Percentiles rank a stretch among this genome's conserved stretches.
Conservation (phyloP, 345 rosid species). For the Melastoma malabathricum region DNA sequence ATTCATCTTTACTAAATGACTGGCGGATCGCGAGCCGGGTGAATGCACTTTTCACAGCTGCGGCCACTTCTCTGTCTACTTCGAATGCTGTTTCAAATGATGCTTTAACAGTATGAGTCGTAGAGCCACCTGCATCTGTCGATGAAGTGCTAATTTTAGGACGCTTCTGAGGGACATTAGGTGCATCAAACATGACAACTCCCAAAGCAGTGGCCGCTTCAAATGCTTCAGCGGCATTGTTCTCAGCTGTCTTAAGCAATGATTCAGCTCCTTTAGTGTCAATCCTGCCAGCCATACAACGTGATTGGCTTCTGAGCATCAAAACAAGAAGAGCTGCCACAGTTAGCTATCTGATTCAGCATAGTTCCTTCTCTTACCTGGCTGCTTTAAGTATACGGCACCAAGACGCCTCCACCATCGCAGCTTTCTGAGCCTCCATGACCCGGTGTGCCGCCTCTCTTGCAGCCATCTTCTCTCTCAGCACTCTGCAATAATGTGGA, state of each 20-base stretch:
- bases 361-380: slow-evolving; percentile 25
- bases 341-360: too few relatives aligned
- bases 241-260: slow-evolving; percentile 45
- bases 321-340: neutral
- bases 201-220: slow-evolving; percentile 81
- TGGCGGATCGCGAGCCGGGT: slow-evolving; percentile 43
- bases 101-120: slow-evolving; percentile 63
- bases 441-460: slow-evolving; percentile 77
- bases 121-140: slow-evolving; percentile 32
- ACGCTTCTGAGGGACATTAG: slow-evolving; percentile 45
- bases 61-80: slow-evolving; percentile 88
- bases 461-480: slow-evolving; percentile 86
- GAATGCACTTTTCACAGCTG: slow-evolving; percentile 77
- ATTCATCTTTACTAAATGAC: slow-evolving; percentile 50
- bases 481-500: slow-evolving; percentile 80
- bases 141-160: slow-evolving; percentile 39
- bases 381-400: slow-evolving; percentile 80
- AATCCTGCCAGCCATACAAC: slow-evolving; percentile 30
- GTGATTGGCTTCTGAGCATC: neutral
- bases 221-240: slow-evolving; percentile 67
- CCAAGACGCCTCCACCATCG: slow-evolving; percentile 92
- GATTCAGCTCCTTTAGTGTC: slow-evolving; percentile 64
- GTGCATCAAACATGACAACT: slow-evolving; percentile 73
- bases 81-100: slow-evolving; percentile 89
- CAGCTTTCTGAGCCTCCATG: slow-evolving; percentile 86